phyloP scores from a whole-genome alignment of 805 yeast species.

The Candida germanica region DNA sequence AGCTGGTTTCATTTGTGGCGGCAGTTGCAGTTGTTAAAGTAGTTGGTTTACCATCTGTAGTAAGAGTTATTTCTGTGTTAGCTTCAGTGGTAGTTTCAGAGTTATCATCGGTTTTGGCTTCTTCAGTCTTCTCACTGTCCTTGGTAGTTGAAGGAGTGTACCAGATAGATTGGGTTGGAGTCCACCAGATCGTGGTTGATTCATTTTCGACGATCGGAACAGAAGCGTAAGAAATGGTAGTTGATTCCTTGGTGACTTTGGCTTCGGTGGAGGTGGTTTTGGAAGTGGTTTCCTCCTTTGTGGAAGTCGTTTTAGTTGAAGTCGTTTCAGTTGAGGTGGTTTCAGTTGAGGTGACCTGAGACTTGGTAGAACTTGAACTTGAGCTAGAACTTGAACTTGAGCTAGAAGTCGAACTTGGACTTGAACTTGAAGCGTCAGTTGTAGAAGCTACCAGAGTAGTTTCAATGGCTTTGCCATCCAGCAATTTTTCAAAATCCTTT shows the following conservation, averaged over 20 bases:
- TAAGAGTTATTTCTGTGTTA: conserved; percentile 1
- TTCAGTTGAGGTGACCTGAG: conserved; percentile 1
- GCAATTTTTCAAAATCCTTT: conserved; percentile 27
- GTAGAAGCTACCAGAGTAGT: neutral
- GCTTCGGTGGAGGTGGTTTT: neutral
- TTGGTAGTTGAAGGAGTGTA: conserved; percentile 1
- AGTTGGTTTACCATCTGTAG: neutral
- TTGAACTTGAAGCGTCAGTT: conserved; percentile 1
- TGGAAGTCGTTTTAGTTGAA: neutral
- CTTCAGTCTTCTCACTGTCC: conserved; percentile 1
- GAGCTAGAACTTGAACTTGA: conserved; percentile 4
- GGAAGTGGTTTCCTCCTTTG: conserved; percentile 1
- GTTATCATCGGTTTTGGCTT: conserved; percentile 2
- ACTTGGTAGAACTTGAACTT: conserved; percentile 1
- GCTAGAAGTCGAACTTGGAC: conserved; percentile 1
- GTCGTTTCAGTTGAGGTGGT: conserved; percentile 3
- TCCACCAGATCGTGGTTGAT: conserved; percentile 7
- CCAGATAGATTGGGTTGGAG: conserved; percentile 5
- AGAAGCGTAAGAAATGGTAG: neutral
- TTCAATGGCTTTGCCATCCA: conserved; percentile 24
- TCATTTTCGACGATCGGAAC: neutral
- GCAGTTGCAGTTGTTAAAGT: conserved; percentile 1
- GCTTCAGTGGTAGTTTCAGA: neutral
- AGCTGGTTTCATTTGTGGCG: neutral
- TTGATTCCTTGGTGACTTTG: neutral